Percentiles rank a stretch among this genome's conserved stretches.
phyloP scores from a whole-genome alignment of 225 moss, liverwort and hornwort species.

The Sphagnum tenellum region DNA sequence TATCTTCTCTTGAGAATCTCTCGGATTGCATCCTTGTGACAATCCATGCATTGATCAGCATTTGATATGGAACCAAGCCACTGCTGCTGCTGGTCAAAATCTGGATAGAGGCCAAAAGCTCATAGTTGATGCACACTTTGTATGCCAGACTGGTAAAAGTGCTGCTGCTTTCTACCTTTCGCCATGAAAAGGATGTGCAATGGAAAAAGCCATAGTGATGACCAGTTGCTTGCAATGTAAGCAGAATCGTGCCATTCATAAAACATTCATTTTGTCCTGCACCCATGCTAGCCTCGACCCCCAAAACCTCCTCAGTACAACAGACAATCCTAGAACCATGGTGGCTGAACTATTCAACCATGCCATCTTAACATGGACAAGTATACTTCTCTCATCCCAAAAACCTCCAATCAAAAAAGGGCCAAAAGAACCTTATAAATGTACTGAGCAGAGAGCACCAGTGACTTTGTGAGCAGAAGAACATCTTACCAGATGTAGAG shows the following conservation, averaged over 20 bases:
- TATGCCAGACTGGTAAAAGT: slow-evolving; percentile 14
- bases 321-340: too few relatives aligned
- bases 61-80: slow-evolving; percentile 25
- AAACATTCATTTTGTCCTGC: slow-evolving; percentile 32
- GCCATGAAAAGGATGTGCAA: slow-evolving; percentile 25
- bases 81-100: slow-evolving; percentile 18
- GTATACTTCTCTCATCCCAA: too few relatives aligned
- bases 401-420: too few relatives aligned
- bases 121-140: slow-evolving; percentile 13
- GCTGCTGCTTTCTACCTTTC: slow-evolving; percentile 19
- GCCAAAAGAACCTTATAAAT: too few relatives aligned
- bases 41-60: slow-evolving; percentile 20
- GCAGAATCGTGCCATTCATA: slow-evolving; percentile 30
- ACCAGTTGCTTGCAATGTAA: slow-evolving; percentile 17
- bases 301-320: too few relatives aligned
- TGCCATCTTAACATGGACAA: too few relatives aligned
- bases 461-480: too few relatives aligned
- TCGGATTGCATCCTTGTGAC: slow-evolving; percentile 16
- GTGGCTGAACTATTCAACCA: too few relatives aligned
- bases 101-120: slow-evolving; percentile 22
- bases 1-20: slow-evolving; percentile 4
- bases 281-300: slow-evolving; percentile 16
- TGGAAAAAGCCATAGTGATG: slow-evolving; percentile 27
- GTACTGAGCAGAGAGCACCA: too few relatives aligned
- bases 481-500: slow-evolving; percentile 41